Conservation (phyloP, 371 early-diverging fungal species). For the Mortierella sp. region DNA sequence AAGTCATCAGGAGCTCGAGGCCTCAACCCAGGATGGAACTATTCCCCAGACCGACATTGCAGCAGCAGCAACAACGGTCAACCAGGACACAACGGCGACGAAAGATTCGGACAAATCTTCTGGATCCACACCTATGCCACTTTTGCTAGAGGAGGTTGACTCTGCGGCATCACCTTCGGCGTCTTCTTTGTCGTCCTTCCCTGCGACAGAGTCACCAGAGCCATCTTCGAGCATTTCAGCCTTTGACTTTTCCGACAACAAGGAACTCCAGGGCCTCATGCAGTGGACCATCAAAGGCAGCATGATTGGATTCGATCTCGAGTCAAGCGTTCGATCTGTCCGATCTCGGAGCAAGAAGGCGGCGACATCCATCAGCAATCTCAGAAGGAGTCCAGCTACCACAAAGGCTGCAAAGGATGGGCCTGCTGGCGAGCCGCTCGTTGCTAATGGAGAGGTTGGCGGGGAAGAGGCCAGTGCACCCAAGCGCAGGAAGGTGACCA, state of each 20-base stretch:
- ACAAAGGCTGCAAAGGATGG: too few species aligned
- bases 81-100: not conserved
- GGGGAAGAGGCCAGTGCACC: not conserved
- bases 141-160: not conserved
- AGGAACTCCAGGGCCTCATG: slow-evolving; percentile 16
- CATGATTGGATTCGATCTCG: slow-evolving; percentile 9
- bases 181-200: not conserved
- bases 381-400: not conserved
- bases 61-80: not conserved
- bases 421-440: not conserved
- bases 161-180: not conserved
- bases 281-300: slow-evolving; percentile 27
- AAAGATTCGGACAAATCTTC: not conserved
- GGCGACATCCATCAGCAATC: not conserved
- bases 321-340: slow-evolving; percentile 13
- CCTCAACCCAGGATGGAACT: not conserved
- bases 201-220: not conserved
- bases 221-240: not conserved
- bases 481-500: not conserved
- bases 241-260: not conserved
- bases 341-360: slow-evolving; percentile 14
- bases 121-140: not conserved
- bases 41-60: not conserved
- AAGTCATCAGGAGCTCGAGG: not conserved
- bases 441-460: not conserved